Percentiles rank a stretch among this genome's conserved stretches.
Conservation (phyloP, 1,139 yeast genomes). For the Saccharomycopsis crataegensis region DNA sequence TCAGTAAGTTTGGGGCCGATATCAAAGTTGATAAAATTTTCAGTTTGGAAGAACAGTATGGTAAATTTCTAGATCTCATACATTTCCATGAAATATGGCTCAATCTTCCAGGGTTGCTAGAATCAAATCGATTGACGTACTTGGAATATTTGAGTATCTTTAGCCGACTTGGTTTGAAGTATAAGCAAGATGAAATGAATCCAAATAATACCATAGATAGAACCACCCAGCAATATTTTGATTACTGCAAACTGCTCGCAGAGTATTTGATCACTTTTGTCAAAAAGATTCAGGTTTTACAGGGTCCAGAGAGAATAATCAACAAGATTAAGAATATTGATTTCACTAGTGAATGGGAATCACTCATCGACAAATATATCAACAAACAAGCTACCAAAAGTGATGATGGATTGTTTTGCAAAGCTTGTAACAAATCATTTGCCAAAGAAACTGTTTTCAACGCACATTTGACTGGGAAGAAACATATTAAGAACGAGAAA, state of each 20-base stretch:
- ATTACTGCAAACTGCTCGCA: conserved; percentile 38
- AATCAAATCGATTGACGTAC: conserved; percentile 30
- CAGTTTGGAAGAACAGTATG: conserved; percentile 54
- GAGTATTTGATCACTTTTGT: conserved; percentile 42
- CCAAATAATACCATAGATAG: conserved; percentile 26
- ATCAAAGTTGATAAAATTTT: conserved; percentile 44
- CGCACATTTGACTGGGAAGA: conserved; percentile 69
- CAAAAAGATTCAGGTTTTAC: conserved; percentile 44
- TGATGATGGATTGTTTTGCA: conserved; percentile 41
- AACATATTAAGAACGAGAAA: conserved; percentile 51
- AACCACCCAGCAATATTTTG: conserved; percentile 29
- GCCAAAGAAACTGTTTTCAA: conserved; percentile 58
- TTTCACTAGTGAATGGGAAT: conserved; percentile 28
- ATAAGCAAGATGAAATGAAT: conserved; percentile 23
- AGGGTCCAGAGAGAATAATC: conserved; percentile 32
- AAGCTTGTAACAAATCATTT: conserved; percentile 57
- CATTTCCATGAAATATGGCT: conserved; percentile 44
- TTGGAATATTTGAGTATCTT: conserved; percentile 44
- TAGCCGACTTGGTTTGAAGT: conserved; percentile 33
- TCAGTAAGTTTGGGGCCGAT: conserved; percentile 45
- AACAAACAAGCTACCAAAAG: conserved; percentile 20
- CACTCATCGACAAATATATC: conserved; percentile 19
- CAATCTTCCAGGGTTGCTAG: conserved; percentile 31
- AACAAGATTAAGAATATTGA: conserved; percentile 29
- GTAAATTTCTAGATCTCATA: conserved; percentile 55